Evolutionary conservation across 352 stramenopile species (phyloP).

Genomic region (Phytophthora boehmeriae): DNA sequence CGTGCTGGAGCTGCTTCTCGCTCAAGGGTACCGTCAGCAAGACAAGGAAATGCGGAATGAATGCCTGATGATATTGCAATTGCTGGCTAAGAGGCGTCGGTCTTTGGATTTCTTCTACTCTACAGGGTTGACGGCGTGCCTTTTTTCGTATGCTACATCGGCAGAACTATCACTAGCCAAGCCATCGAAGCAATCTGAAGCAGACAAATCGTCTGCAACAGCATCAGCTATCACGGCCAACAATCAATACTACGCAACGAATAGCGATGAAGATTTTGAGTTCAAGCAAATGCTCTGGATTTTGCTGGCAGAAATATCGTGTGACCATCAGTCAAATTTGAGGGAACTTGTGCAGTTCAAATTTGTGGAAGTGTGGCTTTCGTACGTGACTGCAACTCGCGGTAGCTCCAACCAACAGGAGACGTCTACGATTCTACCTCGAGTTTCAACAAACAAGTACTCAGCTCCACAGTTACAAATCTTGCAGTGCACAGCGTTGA

Average conservation of each 20-base stretch:
- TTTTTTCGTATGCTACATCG: conserved; percentile 70
- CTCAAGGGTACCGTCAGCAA: conserved; percentile 66
- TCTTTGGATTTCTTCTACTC: conserved; percentile 63
- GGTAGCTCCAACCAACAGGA: conserved; percentile 8
- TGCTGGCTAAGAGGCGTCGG: conserved; percentile 55
- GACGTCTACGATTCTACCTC: not conserved
- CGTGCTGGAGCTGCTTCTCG: conserved; percentile 59
- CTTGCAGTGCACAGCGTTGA: conserved; percentile 62
- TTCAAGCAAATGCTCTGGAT: conserved; percentile 85
- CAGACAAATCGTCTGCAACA: conserved; percentile 20
- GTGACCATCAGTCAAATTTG: conserved; percentile 57
- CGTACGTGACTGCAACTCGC: conserved; percentile 45
- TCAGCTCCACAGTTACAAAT: conserved; percentile 51
- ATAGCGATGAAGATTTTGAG: conserved; percentile 76
- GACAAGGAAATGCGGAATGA: conserved; percentile 85
- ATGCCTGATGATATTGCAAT: conserved; percentile 68
- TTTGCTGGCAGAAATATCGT: conserved; percentile 57
- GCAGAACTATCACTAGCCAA: conserved; percentile 42
- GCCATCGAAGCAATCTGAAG: conserved; percentile 1
- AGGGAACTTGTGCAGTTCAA: conserved; percentile 68
- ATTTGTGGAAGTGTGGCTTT: conserved; percentile 68
- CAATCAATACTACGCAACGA: conserved; percentile 67
- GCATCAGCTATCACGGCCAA: conserved; percentile 55
- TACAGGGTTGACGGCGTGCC: conserved; percentile 57
- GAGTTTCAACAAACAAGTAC: conserved; percentile 40